Evolutionary conservation across 163 green algal genomes (phyloP).

Genomic region (Volvox carteri): DNA sequence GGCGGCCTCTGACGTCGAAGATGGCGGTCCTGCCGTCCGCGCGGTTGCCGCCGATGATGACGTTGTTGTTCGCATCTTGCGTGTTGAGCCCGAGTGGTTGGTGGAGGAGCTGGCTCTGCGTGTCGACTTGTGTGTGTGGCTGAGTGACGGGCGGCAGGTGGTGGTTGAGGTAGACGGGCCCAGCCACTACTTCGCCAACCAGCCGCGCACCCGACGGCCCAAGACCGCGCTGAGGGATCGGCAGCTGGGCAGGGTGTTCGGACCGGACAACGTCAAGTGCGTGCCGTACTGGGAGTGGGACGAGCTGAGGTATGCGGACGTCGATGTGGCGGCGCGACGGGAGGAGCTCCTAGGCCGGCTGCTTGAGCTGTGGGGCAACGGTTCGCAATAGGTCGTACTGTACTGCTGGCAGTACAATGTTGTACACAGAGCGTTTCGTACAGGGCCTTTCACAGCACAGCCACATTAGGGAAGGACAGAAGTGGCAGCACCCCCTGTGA

Average conservation of each 20-base stretch:
- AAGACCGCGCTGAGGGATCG: neutral
- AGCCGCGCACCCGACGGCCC: neutral
- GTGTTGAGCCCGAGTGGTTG: constrained; percentile 25
- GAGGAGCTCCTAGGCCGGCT: no score
- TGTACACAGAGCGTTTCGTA: no score
- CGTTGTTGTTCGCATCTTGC: neutral
- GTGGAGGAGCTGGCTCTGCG: neutral
- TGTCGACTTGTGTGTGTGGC: constrained; percentile 9
- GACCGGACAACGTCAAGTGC: neutral
- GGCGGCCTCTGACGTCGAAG: neutral
- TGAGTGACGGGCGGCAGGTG: constrained; percentile 11
- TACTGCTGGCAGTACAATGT: no score
- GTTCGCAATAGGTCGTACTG: no score
- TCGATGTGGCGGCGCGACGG: no score
- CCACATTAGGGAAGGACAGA: no score
- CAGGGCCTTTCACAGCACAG: no score
- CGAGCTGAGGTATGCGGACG: no score
- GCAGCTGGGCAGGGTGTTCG: constrained; percentile 18
- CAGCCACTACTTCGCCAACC: constrained; percentile 36
- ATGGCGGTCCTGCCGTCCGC: neutral
- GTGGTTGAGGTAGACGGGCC: constrained; percentile 56
- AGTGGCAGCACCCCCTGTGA: no score
- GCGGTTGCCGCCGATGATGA: neutral
- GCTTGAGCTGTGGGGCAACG: no score
- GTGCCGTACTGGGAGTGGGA: constrained; percentile 43